These are phyloP conservation scores for Venturia pyrina DNA, from an alignment of 2,329 filamentous ascomycete species.

Conservation along the genomic window DNA sequence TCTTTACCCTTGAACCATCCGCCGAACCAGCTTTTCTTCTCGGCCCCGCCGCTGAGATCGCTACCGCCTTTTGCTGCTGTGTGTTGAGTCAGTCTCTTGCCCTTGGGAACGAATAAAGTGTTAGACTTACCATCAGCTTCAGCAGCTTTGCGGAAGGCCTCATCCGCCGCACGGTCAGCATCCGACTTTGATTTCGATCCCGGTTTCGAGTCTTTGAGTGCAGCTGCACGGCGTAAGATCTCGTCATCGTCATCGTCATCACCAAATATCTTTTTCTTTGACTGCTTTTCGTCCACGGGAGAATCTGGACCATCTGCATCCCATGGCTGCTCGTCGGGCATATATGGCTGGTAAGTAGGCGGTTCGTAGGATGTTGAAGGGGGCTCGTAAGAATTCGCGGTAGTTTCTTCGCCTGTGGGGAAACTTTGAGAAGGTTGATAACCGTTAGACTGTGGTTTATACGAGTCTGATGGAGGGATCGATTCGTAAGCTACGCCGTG, in stretches of 20 bases:
- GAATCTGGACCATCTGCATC: conserved; percentile 34
- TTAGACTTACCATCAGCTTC: conserved; percentile 50
- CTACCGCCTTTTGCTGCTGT: conserved; percentile 48
- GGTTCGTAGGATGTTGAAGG: conserved; percentile 42
- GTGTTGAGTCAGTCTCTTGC: background rate
- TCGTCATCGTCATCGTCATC: conserved; percentile 70
- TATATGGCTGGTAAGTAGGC: conserved; percentile 40
- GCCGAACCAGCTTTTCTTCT: conserved; percentile 48
- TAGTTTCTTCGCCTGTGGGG: background rate
- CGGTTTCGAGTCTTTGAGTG: conserved; percentile 49
- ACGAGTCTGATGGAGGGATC: background rate
- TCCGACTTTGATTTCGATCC: conserved; percentile 39
- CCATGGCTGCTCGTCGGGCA: conserved; percentile 39
- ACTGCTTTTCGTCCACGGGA: conserved; percentile 27
- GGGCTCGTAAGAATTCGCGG: background rate
- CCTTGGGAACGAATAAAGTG: background rate
- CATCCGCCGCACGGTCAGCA: conserved; percentile 66
- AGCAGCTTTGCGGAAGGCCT: conserved; percentile 75
- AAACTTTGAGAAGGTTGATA: background rate
- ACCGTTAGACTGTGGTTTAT: background rate
- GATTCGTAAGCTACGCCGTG: background rate
- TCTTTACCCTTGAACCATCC: conserved; percentile 64
- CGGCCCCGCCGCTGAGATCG: conserved; percentile 39
- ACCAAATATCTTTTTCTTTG: conserved; percentile 58
- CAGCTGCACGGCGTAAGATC: conserved; percentile 41